These are phyloP conservation scores for Cladosporium sp. DNA, from an alignment of 2,329 filamentous ascomycete species.

Conservation along the genomic window DNA sequence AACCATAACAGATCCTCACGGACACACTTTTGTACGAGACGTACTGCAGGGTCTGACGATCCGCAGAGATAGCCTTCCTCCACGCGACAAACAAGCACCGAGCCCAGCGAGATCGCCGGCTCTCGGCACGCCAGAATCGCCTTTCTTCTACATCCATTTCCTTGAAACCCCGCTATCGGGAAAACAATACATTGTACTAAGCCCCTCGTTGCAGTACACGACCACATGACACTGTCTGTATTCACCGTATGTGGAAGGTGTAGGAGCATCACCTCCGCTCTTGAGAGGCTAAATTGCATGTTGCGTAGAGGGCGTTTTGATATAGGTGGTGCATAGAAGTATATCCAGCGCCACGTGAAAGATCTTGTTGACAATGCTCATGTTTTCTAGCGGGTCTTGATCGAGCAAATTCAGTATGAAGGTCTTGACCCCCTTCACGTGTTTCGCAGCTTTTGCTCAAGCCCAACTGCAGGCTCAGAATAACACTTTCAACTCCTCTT, in stretches of 20 bases:
- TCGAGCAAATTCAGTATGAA: background rate
- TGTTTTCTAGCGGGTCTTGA: too few relatives aligned
- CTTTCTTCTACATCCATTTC: background rate
- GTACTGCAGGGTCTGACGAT: background rate
- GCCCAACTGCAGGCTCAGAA: slow-evolving; percentile 14
- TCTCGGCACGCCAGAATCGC: background rate
- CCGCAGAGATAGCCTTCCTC: background rate
- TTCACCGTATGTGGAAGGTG: background rate
- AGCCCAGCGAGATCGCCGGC: background rate
- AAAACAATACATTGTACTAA: background rate
- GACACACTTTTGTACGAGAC: background rate
- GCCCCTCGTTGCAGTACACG: background rate
- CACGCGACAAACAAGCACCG: background rate
- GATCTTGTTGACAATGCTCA: background rate
- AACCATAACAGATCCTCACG: background rate
- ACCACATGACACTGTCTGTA: background rate
- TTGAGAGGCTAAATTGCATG: background rate
- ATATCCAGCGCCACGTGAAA: background rate
- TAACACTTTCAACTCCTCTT: slow-evolving; percentile 25
- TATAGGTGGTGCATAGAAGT: background rate
- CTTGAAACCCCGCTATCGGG: background rate
- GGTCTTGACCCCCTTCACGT: background rate
- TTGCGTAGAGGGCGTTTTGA: background rate
- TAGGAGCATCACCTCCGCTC: background rate
- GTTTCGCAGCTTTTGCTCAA: background rate